phyloP scores from a whole-genome alignment of 2,329 filamentous ascomycete species.

The Alternaria ventricosa region DNA sequence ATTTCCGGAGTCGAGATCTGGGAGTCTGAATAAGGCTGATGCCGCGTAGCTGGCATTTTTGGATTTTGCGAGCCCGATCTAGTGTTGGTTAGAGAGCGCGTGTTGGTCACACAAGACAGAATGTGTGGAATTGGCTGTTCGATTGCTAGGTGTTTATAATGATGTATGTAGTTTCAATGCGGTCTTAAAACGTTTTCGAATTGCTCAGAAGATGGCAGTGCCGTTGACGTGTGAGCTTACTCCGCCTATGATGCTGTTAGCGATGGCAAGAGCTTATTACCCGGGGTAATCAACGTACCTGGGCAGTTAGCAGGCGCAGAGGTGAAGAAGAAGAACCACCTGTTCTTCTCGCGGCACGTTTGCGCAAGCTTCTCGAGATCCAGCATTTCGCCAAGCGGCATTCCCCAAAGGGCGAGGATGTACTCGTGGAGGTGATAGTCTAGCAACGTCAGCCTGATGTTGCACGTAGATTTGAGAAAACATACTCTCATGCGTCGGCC shows the following conservation, averaged over 20 bases:
- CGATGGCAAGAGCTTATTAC: neutral
- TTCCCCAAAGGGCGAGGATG: constrained; percentile 50
- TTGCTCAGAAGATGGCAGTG: constrained; percentile 45
- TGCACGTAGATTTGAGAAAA: neutral
- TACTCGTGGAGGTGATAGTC: constrained; percentile 47
- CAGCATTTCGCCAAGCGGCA: constrained; percentile 51
- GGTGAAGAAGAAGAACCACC: constrained; percentile 68
- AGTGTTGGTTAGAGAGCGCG: neutral
- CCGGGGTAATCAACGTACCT: constrained; percentile 41
- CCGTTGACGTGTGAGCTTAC: constrained; percentile 55
- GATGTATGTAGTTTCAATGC: neutral
- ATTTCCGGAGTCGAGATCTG: neutral
- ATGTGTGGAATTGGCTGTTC: neutral
- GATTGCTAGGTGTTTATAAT: neutral
- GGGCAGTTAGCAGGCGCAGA: constrained; percentile 66
- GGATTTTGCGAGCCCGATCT: neutral
- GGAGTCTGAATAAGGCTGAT: neutral
- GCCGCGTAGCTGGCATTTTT: neutral
- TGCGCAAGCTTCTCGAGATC: constrained; percentile 60
- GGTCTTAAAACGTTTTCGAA: neutral
- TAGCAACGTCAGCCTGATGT: constrained; percentile 10
- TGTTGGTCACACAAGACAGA: neutral
- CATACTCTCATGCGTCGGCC: constrained; percentile 59
- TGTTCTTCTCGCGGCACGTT: constrained; percentile 62
- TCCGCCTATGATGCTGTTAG: constrained; percentile 37